Evolutionary conservation across 2,329 filamentous ascomycete genomes (phyloP).

Genomic region (Venturia pyrina): DNA sequence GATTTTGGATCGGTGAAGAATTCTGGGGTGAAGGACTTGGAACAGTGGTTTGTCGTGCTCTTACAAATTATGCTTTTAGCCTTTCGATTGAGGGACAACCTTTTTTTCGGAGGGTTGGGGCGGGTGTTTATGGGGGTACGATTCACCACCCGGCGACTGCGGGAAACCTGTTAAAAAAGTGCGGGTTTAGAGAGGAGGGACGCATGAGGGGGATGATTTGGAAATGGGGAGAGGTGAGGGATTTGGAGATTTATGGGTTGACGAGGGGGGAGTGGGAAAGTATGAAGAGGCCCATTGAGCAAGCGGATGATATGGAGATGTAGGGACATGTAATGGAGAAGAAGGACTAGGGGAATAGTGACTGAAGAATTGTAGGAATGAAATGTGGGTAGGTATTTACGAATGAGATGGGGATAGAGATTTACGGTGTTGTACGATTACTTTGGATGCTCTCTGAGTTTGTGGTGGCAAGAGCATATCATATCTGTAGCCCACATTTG

Average conservation of each 20-base stretch:
- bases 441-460: too few species aligned
- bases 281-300: background rate
- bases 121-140: constrained; percentile 7
- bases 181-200: constrained; percentile 7
- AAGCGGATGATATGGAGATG: background rate
- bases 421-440: too few species aligned
- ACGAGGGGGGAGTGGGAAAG: constrained; percentile 8
- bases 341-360: background rate
- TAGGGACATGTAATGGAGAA: background rate
- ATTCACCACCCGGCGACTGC: background rate
- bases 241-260: constrained; percentile 8
- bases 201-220: constrained; percentile 3
- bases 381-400: too few species aligned
- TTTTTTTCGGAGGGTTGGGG: constrained; percentile 2
- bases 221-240: constrained; percentile 6
- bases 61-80: constrained; percentile 7
- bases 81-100: background rate
- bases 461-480: background rate
- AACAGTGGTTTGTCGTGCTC: background rate
- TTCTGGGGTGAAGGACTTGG: constrained; percentile 5
- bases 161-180: constrained; percentile 3
- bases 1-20: constrained; percentile 11
- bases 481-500: background rate
- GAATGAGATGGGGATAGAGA: too few species aligned
- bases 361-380: background rate